Base-by-base conservation (phyloP, 352 stramenopile genomes). In the Blastocystis sp. region DNA sequence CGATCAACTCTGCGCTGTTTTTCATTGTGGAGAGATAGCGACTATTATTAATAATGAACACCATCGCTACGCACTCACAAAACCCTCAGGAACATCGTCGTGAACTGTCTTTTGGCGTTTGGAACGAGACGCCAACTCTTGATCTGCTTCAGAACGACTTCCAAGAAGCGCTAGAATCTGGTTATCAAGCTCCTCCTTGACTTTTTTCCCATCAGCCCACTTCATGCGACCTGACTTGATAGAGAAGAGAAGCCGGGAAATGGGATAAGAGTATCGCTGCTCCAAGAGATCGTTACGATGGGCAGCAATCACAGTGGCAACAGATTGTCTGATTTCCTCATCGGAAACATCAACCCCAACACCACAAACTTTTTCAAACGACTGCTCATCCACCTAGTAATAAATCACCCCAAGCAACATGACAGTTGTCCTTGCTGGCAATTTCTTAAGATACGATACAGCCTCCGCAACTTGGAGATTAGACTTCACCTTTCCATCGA, bases 1-100 rank as follows among this genome's bases (percentile, higher is more conserved):
- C 90, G 56, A 94, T 81, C 16, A 95, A 50, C 37, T 93, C 93
- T 6, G 91, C 90, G 26, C 91, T 91, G 91, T 97, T 96, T 39
- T 89, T 89, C 16, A 30, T 47, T 16, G 63, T 76, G 13, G 53
- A 11, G 11, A 89, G 55, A 65, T 89, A 69, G 16, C 78, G 63
- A 37, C 63, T 89, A 37, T 20, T 41, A 20, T 18, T 16, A 4
- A 47, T 50, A 8, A 13, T 41, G 43, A n/a, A 78, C 7, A 18
- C 34, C 64, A n/a, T n/a, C 39, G 13, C 43, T 85, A 64, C 73
- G 73, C 47, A 24, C 50, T 55, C 8, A 85, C 47, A 50, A 78
- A 78, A 20, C 66, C 66, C 20, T 78, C 66, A 26, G 66, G 39
- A 39, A 54, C n/a, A 59, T 39, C 66, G 16, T 41, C 43, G 13